Conservation (phyloP, 139 green algal species). For the Chlorella sp. region DNA sequence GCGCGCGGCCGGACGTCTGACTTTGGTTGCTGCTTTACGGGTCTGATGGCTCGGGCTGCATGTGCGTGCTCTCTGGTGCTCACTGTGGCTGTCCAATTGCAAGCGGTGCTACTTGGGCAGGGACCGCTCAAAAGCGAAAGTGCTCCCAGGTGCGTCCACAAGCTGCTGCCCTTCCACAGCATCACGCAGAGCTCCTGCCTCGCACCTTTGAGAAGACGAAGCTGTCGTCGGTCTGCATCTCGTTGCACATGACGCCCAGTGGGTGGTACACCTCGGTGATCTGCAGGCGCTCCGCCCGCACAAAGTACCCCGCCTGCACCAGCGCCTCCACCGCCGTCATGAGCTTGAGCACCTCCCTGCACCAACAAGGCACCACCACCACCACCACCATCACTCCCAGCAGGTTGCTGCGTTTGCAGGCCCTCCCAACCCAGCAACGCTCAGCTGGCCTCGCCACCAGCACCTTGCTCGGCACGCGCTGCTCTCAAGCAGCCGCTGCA, state of each 20-base stretch:
- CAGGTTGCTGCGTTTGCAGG: too few relatives aligned
- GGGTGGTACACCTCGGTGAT: slow-evolving; percentile 16
- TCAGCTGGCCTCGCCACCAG: background rate
- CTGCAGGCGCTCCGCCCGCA: slow-evolving; percentile 13
- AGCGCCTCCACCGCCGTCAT: slow-evolving; percentile 14
- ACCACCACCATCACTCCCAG: too few relatives aligned
- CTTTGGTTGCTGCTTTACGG: too few relatives aligned
- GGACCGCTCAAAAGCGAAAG: background rate
- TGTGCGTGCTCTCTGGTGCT: too few relatives aligned
- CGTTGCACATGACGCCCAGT: slow-evolving; percentile 9
- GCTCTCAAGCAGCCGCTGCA: background rate
- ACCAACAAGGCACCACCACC: background rate
- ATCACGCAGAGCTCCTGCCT: too few relatives aligned
- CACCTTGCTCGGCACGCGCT: background rate
- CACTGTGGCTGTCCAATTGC: too few relatives aligned
- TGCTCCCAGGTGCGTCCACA: background rate
- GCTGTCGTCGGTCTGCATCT: slow-evolving; percentile 55
- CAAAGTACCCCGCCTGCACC: slow-evolving; percentile 18
- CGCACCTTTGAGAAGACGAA: slow-evolving; percentile 62
- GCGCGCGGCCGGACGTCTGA: background rate
- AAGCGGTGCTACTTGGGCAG: background rate
- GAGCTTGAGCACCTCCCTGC: slow-evolving; percentile 45
- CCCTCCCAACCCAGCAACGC: background rate
- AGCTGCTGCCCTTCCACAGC: background rate
- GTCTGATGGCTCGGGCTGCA: too few relatives aligned